Evolutionary conservation across 352 stramenopile genomes (phyloP).

Genomic region (Phytophthora colocasiae): DNA sequence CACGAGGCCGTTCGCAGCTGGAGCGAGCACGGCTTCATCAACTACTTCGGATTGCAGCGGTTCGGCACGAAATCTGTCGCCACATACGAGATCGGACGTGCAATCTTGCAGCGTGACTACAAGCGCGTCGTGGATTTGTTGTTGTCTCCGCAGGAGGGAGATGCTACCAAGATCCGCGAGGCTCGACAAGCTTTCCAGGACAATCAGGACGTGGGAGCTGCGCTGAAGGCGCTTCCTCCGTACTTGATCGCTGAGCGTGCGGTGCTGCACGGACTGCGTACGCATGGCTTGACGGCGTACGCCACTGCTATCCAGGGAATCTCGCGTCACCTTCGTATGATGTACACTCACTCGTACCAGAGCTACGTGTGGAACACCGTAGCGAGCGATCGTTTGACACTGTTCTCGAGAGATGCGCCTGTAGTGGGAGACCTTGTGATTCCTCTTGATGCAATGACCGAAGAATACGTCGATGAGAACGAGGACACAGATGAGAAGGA

Average conservation of each 20-base stretch:
- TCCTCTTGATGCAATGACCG: slow-evolving; percentile 43
- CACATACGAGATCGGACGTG: slow-evolving; percentile 91
- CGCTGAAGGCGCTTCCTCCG: slow-evolving; percentile 70
- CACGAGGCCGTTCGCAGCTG: slow-evolving; percentile 78
- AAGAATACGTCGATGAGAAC: slow-evolving; percentile 47
- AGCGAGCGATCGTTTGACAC: slow-evolving; percentile 89
- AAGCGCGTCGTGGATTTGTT: slow-evolving; percentile 92
- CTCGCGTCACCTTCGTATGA: slow-evolving; percentile 89
- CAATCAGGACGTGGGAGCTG: slow-evolving; percentile 57
- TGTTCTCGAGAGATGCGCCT: slow-evolving; percentile 65
- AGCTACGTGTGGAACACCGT: slow-evolving; percentile 97
- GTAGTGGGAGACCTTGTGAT: slow-evolving; percentile 94
- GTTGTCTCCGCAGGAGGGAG: slow-evolving; percentile 81
- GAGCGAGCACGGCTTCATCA: slow-evolving; percentile 93
- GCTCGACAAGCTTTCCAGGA: slow-evolving; percentile 73
- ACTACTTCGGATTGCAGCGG: slow-evolving; percentile 98
- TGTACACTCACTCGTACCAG: slow-evolving; percentile 94
- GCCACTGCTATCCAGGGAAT: slow-evolving; percentile 78
- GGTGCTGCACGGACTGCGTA: slow-evolving; percentile 68
- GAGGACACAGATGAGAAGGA: slow-evolving; percentile 31
- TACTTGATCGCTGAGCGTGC: slow-evolving; percentile 86
- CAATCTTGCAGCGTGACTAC: slow-evolving; percentile 94
- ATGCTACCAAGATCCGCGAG: slow-evolving; percentile 78
- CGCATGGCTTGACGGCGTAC: slow-evolving; percentile 64
- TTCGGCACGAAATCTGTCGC: slow-evolving; percentile 94